Evolutionary conservation across 129 eudicot genomes (phyloP).

Genomic region (Lactuca saligna): DNA sequence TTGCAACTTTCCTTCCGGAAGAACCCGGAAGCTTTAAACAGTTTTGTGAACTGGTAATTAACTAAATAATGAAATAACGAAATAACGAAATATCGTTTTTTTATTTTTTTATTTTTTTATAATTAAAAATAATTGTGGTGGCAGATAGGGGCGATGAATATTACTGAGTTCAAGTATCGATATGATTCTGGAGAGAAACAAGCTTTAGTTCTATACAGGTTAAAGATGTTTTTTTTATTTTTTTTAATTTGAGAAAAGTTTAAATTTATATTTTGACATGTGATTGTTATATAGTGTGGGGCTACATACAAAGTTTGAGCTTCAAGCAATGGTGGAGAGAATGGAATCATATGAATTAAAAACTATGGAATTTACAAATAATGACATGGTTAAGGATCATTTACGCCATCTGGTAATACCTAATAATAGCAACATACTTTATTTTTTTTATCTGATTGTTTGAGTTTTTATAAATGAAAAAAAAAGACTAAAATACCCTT

Average conservation of each 20-base stretch:
- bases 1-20: conserved; percentile 93
- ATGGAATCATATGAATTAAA: conserved; percentile 73
- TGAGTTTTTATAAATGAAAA: background rate
- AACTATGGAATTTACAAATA: conserved; percentile 74
- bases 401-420: conserved; percentile 78
- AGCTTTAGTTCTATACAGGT: conserved; percentile 93
- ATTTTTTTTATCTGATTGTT: too few species aligned
- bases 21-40: conserved; percentile 82
- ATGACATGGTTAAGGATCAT: conserved; percentile 97
- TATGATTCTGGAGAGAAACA: conserved; percentile 50
- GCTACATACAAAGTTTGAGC: conserved; percentile 76
- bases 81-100: background rate
- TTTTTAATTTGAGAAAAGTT: background rate
- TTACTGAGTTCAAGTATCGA: conserved; percentile 90
- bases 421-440: too few species aligned
- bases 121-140: conserved; percentile 17
- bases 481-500: conserved; percentile 7
- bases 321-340: conserved; percentile 74
- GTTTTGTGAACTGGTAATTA: conserved; percentile 63
- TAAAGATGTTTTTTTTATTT: conserved; percentile 23
- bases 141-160: conserved; percentile 90
- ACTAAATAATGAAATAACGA: too few species aligned
- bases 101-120: background rate
- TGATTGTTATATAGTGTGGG: conserved; percentile 75
- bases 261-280: background rate